Evolutionary conservation across 306 rosid species (phyloP), one percentile per base, ranked within the genome.

Genomic region (Cucurbita ficifolia): DNA sequence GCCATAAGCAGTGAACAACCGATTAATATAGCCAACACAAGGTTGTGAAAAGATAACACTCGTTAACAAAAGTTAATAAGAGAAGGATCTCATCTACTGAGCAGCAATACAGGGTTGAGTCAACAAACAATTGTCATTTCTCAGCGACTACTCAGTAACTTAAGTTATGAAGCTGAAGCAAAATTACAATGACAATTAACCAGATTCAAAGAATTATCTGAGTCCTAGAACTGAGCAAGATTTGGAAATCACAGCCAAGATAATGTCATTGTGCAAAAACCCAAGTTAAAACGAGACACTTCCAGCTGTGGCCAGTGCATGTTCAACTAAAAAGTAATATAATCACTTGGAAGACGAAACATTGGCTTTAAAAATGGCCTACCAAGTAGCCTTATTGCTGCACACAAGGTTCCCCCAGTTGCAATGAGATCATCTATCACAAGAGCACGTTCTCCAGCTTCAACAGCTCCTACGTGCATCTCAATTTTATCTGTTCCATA

Each of bases 381-480:
- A 95, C 99, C 99, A 74, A 95, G 96, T 63, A 95, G 91, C 65
- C 80, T 89, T 81, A 95, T 81, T 58, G 99, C 99, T 54, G 99
- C 96, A 84, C 83, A 70, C 82, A 91, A 82, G 35, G 99, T 95
- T 79, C 99, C 99, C 22, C 99, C 99, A 8, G 96, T 95, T 52
- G 99, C 99, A 82, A 95, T 89, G 80, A 95, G 97, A 84, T 95
- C 99, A 76, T 95, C 97, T 71, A 95, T 83, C 84, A 95, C 72
- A 50, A 95, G 79, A 70, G 96, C 99, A 43, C 99, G 92, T 56
- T 95, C 99, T 73, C 99, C 99, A 12, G 84, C 52, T 76, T 89
- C 73, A 13, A 95, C 96, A 70, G 99, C 99, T 76, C 97, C 99
- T 1, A 88, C 97, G 73, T 95, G 99, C 99, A 95, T 95, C 84